Percentiles rank a stretch among this genome's conserved stretches.
Evolutionary conservation across 768 basidiomycete species (phyloP).

Genomic region (Mycena olivaceomarginata): DNA sequence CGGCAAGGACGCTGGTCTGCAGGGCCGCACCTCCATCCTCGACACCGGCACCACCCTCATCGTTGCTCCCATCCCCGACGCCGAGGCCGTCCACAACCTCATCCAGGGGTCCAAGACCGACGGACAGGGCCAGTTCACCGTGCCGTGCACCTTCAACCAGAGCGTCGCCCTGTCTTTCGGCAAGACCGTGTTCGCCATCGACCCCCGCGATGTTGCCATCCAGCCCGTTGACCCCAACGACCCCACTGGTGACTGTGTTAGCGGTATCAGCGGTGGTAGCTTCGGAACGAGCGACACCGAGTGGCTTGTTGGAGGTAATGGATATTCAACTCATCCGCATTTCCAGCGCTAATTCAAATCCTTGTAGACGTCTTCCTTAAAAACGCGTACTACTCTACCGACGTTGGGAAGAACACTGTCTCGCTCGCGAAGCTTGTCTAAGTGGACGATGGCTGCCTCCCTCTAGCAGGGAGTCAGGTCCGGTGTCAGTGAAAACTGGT

Average conservation of each 20-base stretch:
- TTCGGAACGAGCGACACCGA: conserved; percentile 73
- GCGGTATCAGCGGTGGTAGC: conserved; percentile 80
- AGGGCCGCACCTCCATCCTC: conserved; percentile 83
- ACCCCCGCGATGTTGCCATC: conserved; percentile 80
- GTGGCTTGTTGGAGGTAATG: conserved; percentile 70
- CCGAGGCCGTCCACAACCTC: conserved; percentile 61
- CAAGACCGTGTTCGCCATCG: conserved; percentile 70
- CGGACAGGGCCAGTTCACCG: conserved; percentile 70
- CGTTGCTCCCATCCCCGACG: conserved; percentile 64
- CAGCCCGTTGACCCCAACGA: conserved; percentile 67
- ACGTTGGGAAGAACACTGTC: conserved; percentile 39
- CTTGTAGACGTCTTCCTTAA: conserved; percentile 21
- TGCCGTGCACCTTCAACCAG: conserved; percentile 67
- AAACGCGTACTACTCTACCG: conserved; percentile 41
- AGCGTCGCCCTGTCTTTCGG: conserved; percentile 70
- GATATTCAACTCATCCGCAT: too few species aligned
- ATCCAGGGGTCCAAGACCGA: conserved; percentile 65
- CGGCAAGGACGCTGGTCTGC: conserved; percentile 69
- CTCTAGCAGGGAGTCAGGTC: conserved; percentile 9
- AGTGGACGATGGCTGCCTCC: not conserved
- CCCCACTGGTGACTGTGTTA: conserved; percentile 79
- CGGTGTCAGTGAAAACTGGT: conserved; percentile 1
- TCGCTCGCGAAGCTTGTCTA: conserved; percentile 39
- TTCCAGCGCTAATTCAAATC: too few species aligned
- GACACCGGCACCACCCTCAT: conserved; percentile 78